These are phyloP conservation scores for Gaultheria prostrata DNA, from an alignment of 148 eudicot species.

Conservation along the genomic window DNA sequence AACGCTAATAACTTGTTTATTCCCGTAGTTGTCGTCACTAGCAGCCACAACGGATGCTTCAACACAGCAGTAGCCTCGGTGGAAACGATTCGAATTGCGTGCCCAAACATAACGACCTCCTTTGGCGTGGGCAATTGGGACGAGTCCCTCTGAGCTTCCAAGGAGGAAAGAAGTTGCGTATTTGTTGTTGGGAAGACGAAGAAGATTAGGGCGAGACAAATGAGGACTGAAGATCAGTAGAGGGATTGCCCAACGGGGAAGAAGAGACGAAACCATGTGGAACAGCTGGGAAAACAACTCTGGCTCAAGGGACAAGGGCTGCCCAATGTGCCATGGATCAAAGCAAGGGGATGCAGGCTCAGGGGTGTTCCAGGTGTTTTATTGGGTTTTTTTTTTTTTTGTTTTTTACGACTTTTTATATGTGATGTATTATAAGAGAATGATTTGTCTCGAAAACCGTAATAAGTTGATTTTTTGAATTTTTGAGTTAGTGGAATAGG, in stretches of 20 bases:
- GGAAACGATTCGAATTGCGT: constrained; percentile 8
- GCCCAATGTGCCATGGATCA: background rate
- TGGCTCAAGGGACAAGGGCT: background rate
- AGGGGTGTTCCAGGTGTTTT: too few species aligned
- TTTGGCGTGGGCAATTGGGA: background rate
- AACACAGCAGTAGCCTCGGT: constrained; percentile 26
- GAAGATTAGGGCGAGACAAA: constrained; percentile 2
- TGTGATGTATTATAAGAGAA: too few species aligned
- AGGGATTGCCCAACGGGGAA: constrained; percentile 16
- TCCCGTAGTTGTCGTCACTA: constrained; percentile 53
- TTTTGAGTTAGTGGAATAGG: too few species aligned
- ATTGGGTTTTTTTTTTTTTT: too few species aligned
- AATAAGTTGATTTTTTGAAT: too few species aligned
- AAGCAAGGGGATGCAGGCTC: background rate
- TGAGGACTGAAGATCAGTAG: constrained; percentile 6
- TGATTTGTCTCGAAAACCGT: too few species aligned
- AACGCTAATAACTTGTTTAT: constrained; percentile 69
- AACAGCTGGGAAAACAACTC: background rate
- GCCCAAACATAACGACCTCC: constrained; percentile 4
- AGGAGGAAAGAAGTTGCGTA: background rate
- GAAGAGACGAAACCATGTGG: constrained; percentile 16
- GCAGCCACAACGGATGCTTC: constrained; percentile 38
- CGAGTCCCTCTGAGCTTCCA: background rate
- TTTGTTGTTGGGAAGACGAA: background rate
- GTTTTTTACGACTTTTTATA: too few species aligned